phyloP scores from a whole-genome alignment of 257 asterid species.

The Petrea volubilis region DNA sequence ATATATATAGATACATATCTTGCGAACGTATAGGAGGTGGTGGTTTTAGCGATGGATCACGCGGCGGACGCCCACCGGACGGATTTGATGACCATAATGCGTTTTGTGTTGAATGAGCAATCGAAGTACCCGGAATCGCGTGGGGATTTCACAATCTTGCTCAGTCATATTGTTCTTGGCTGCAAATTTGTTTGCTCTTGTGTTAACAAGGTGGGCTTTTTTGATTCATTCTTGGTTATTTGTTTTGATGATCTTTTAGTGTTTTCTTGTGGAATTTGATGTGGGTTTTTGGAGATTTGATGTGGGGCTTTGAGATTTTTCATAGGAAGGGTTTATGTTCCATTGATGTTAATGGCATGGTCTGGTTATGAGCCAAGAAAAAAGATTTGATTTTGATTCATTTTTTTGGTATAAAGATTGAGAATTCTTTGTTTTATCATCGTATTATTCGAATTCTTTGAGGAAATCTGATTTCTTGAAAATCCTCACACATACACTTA shows the following conservation, averaged over 20 bases:
- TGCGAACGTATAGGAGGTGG: conserved; percentile 14
- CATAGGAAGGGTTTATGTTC: too few relatives aligned
- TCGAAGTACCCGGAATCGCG: conserved; percentile 77
- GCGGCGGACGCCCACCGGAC: conserved; percentile 84
- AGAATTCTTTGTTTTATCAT: too few relatives aligned
- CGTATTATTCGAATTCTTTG: too few relatives aligned
- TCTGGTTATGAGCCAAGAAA: too few relatives aligned
- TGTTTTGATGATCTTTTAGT: background rate
- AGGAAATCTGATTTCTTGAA: too few relatives aligned
- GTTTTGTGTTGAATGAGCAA: conserved; percentile 88
- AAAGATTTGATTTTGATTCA: too few relatives aligned
- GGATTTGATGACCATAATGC: conserved; percentile 93
- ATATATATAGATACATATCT: conserved; percentile 8
- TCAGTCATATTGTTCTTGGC: conserved; percentile 62
- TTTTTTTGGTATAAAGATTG: too few relatives aligned
- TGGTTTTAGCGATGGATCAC: conserved; percentile 68
- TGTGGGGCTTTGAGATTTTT: conserved; percentile 28
- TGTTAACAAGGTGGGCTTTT: too few relatives aligned
- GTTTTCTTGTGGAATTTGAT: background rate
- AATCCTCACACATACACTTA: too few relatives aligned
- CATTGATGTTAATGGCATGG: too few relatives aligned
- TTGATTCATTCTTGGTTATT: too few relatives aligned
- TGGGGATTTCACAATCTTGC: conserved; percentile 90
- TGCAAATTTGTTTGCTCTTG: too few relatives aligned
- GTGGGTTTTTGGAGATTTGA: background rate